Percentiles rank a stretch among this genome's conserved stretches.
Conservation (phyloP, 768 basidiomycete species). For the Mycena leptocephala region DNA sequence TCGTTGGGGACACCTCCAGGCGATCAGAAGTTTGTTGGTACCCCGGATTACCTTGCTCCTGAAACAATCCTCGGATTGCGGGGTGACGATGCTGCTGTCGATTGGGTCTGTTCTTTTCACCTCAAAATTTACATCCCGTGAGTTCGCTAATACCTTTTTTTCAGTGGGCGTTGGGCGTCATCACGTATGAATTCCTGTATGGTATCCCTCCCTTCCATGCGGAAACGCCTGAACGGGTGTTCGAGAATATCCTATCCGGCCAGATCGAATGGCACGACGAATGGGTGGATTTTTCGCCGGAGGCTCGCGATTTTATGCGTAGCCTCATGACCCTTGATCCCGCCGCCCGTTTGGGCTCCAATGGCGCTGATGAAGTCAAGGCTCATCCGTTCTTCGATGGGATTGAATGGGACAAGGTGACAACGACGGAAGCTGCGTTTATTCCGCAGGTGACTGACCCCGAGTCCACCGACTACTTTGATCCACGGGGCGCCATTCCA, state of each 20-base stretch:
- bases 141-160: conserved; percentile 30
- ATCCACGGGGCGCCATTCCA: conserved; percentile 93
- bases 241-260: conserved; percentile 97
- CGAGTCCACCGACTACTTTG: conserved; percentile 99
- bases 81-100: conserved; percentile 95
- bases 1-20: conserved; percentile 78
- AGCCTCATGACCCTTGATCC: conserved; percentile 89
- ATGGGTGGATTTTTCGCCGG: conserved; percentile 87
- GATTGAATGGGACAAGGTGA: conserved; percentile 95
- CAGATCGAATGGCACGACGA: conserved; percentile 98
- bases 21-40: conserved; percentile 96
- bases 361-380: conserved; percentile 95
- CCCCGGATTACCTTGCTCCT: conserved; percentile 97
- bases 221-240: conserved; percentile 96
- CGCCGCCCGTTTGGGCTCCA: conserved; percentile 82
- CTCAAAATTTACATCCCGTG: conserved; percentile 1
- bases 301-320: conserved; percentile 93
- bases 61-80: conserved; percentile 96
- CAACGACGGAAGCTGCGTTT: conserved; percentile 91
- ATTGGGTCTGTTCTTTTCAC: conserved; percentile 82
- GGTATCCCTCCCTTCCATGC: conserved; percentile 98
- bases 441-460: conserved; percentile 96
- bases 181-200: conserved; percentile 98
- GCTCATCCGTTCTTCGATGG: conserved; percentile 91
- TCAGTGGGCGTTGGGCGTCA: conserved; percentile 98